Evolutionary conservation across 768 basidiomycete species (phyloP).

Genomic region (Clavaria fumosa): DNA sequence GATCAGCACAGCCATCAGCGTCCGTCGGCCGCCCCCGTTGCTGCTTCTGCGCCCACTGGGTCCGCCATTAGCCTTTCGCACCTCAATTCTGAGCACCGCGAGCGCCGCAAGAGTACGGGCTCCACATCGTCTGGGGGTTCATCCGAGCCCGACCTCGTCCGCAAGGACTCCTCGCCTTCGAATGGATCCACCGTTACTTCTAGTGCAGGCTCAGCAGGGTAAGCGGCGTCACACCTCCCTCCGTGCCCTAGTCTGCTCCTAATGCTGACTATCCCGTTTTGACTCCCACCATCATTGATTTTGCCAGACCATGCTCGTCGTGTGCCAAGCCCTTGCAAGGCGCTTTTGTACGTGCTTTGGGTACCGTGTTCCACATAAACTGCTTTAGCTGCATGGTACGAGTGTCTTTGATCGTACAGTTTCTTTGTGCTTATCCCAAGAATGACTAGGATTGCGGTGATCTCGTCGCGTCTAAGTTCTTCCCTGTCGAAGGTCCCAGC

Average conservation of each 20-base stretch:
- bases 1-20: constrained; percentile 32
- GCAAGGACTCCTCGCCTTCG: no score
- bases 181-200: no score
- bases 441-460: constrained; percentile 75
- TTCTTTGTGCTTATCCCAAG: constrained; percentile 7
- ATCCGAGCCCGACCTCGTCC: no score
- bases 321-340: constrained; percentile 80
- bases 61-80: no score
- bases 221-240: constrained; percentile 4
- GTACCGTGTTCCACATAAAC: constrained; percentile 88
- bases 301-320: constrained; percentile 51
- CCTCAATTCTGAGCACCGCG: constrained; percentile 34
- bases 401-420: constrained; percentile 9
- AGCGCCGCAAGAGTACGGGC: constrained; percentile 28
- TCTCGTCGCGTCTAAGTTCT: constrained; percentile 96
- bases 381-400: constrained; percentile 97
- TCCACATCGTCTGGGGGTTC: constrained; percentile 42
- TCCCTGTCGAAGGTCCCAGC: constrained; percentile 88
- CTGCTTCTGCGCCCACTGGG: no score
- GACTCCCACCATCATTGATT: constrained; percentile 12
- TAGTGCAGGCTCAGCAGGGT: constrained; percentile 6
- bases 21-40: no score
- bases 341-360: constrained; percentile 89
- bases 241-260: no score
- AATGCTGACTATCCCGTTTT: constrained; percentile 17